Evolutionary conservation across 306 rosid species (phyloP).

Genomic region (Sechiopsis laciniata): DNA sequence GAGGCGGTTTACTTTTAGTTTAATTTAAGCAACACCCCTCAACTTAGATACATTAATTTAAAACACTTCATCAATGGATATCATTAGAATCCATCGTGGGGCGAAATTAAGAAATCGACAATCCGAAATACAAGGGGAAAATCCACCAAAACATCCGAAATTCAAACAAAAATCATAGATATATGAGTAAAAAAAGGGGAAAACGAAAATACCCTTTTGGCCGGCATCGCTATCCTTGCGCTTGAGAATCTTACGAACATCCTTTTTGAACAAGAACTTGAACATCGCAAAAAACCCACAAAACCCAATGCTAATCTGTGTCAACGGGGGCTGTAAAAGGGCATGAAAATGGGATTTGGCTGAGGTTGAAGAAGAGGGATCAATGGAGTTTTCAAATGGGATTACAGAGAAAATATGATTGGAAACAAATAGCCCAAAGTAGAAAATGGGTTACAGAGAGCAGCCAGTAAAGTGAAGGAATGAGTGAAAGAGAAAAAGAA

Average conservation of each 20-base stretch:
- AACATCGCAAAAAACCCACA: constrained; percentile 37
- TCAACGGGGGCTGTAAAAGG: not conserved
- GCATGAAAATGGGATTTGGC: constrained; percentile 6
- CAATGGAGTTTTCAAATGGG: not conserved
- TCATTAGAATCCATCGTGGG: not conserved
- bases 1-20: not conserved
- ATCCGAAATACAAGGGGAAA: constrained; percentile 1
- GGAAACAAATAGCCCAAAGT: not conserved
- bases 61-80: not conserved
- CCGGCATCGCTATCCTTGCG: constrained; percentile 98
- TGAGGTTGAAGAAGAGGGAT: not conserved
- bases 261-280: constrained; percentile 55
- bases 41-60: too few species aligned
- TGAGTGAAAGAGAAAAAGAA: not conserved
- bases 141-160: not conserved
- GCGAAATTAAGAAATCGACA: not conserved
- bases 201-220: constrained; percentile 48
- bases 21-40: not conserved
- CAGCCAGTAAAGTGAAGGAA: constrained; percentile 10
- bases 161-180: not conserved
- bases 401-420: not conserved
- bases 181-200: not conserved
- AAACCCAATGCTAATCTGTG: not conserved
- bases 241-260: constrained; percentile 78
- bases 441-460: not conserved